Base-by-base conservation (phyloP, 768 basidiomycete species). In the Hypholoma fasciculare region DNA sequence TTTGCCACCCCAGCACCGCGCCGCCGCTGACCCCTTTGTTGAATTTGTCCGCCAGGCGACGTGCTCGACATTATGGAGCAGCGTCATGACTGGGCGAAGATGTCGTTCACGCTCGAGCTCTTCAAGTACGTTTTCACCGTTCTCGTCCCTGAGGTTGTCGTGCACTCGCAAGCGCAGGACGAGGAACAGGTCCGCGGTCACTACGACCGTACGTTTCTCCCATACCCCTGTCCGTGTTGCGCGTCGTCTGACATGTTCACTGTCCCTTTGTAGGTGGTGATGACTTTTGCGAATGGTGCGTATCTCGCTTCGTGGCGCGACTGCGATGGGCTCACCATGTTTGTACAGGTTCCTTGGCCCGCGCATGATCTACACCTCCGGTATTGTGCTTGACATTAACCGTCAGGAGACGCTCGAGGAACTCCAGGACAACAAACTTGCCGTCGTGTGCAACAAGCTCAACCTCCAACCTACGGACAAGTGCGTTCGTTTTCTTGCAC, bases 381-480 rank as follows among this genome's bases (percentile, higher is more conserved):
- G 97, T 62, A 80, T 99, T 52, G 82, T 98, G 56, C 76, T 77
- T 23, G 86, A 90, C 69, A 75, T 89, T 58, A 82, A 83, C 62
- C 75, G 78, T 42, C 79, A 88, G 61, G 90, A 98, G 72, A 87
- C 93, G 12, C 82, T 99, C 48, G 96, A 98, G 71, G 82, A 94
- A 63, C 85, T 99, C 9, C 97, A 99, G 78, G 96, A 98, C 74
- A 99, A 98, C 83, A 98, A 99, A 73, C 88, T 99, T 54, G 87
- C 89, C 14, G 75, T 97, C 58, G 96, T 99, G 17, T 98, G 97
- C 76, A 91, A 88, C 67, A 99, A 98, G 74, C 85, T 99, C 54
- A 82, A 90, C 71, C 84, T 99, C 27, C 79, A 96, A 66, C 85
- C 92, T n/a, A 82, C 79, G 0, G 97, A 99, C 75, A 85, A 82